A percentile compares a stretch with the other conserved stretches of the same genome.
These are phyloP conservation scores for Clitocybe nebularis DNA, from an alignment of 1,284 basidiomycete species.

Conservation along the genomic window DNA sequence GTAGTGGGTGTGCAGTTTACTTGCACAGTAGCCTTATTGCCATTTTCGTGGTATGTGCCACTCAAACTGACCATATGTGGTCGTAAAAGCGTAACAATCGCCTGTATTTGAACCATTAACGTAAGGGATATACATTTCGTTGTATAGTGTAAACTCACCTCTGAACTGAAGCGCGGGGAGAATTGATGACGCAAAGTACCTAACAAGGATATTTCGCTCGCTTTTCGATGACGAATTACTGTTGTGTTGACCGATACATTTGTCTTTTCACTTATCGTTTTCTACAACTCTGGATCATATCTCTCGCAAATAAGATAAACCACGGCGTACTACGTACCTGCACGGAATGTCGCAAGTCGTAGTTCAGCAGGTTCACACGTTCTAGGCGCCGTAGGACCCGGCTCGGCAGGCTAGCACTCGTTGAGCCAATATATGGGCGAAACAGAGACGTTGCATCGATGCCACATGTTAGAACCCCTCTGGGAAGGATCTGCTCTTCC, in stretches of 20 bases:
- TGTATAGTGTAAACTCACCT: constrained; percentile 31
- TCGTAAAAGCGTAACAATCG: constrained; percentile 23
- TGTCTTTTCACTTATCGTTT: constrained; percentile 36
- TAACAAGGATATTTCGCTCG: constrained; percentile 31
- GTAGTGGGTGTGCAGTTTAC: constrained; percentile 20
- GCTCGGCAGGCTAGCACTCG: constrained; percentile 22
- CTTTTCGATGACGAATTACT: constrained; percentile 24
- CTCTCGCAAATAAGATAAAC: constrained; percentile 10
- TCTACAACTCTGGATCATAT: constrained; percentile 28
- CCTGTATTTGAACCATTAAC: constrained; percentile 22
- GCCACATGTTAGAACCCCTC: constrained; percentile 40
- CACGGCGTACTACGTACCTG: constrained; percentile 27
- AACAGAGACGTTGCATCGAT: constrained; percentile 50
- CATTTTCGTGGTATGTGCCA: constrained; percentile 29
- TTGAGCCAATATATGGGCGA: constrained; percentile 21
- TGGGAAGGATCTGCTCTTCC: constrained; percentile 44
- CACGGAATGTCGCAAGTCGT: constrained; percentile 33
- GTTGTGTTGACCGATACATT: constrained; percentile 29
- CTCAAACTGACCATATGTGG: constrained; percentile 26
- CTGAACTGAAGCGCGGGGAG: constrained; percentile 48
- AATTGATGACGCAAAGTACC: constrained; percentile 65
- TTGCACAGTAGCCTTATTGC: constrained; percentile 26
- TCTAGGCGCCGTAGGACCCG: constrained; percentile 30
- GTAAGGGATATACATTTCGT: background rate
- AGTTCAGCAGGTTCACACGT: constrained; percentile 29